Conservation (phyloP, 208 protist species). For the Strigomonas culicis region DNA sequence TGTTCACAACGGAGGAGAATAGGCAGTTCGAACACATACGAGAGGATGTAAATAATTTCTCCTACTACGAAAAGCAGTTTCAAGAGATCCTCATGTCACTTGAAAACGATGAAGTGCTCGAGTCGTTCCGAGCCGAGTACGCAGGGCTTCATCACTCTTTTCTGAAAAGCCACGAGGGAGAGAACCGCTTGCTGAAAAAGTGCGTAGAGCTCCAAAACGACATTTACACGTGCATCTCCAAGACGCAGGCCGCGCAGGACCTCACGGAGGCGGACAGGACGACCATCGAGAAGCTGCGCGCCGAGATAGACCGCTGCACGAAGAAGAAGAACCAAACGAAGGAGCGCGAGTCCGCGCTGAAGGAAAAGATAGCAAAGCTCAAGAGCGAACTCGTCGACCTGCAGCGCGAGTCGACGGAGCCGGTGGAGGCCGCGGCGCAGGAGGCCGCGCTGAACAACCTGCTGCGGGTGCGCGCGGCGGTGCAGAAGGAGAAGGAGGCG, state of each 20-base stretch:
- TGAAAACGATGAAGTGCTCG: constrained; percentile 92
- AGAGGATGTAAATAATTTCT: constrained; percentile 70
- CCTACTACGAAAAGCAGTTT: constrained; percentile 93
- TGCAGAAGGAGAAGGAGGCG: constrained; percentile 91
- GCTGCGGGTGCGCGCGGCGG: constrained; percentile 81
- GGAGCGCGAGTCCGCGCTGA: constrained; percentile 93
- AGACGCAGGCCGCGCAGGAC: constrained; percentile 93
- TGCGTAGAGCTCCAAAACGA: constrained; percentile 94
- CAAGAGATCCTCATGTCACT: constrained; percentile 93
- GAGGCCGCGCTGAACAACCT: constrained; percentile 94
- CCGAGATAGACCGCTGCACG: constrained; percentile 93
- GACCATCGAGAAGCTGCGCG: constrained; percentile 92
- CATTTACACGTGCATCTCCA: constrained; percentile 93
- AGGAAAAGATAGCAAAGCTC: constrained; percentile 92
- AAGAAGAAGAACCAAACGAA: constrained; percentile 90
- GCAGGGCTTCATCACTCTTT: constrained; percentile 96
- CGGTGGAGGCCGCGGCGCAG: constrained; percentile 87
- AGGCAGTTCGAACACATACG: constrained; percentile 49
- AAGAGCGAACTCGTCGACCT: constrained; percentile 94
- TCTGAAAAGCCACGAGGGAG: constrained; percentile 96
- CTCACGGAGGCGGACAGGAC: constrained; percentile 93
- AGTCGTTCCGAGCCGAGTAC: constrained; percentile 96
- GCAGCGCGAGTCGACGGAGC: constrained; percentile 81
- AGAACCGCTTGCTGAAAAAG: constrained; percentile 96
- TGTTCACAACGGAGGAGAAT: constrained; percentile 34